These are phyloP conservation scores for Blastobotrys americana DNA, from an alignment of 805 yeast genomes.

Conservation along the genomic window DNA sequence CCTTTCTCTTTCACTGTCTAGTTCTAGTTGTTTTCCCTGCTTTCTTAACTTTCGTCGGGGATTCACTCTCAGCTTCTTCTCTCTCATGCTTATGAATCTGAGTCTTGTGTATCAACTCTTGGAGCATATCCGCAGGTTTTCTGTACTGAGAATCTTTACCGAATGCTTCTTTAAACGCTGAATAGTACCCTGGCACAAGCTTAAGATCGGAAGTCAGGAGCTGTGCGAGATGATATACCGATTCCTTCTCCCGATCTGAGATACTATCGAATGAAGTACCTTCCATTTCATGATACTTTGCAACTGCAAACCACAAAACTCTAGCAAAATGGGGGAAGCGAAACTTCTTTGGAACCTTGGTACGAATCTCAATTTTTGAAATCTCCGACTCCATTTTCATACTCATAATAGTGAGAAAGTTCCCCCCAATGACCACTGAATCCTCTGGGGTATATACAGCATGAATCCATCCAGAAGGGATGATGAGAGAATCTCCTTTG, in stretches of 20 bases:
- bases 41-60: no score
- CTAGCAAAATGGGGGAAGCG: constrained; percentile 70
- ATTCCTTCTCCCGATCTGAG: neutral
- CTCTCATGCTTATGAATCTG: no score
- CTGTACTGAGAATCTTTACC: no score
- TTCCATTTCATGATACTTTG: constrained; percentile 29
- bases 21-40: no score
- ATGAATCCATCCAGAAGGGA: constrained; percentile 93
- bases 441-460: constrained; percentile 79
- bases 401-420: constrained; percentile 62
- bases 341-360: constrained; percentile 69
- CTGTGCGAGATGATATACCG: neutral
- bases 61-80: no score
- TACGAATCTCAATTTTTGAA: constrained; percentile 52
- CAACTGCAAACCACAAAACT: constrained; percentile 62
- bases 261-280: neutral
- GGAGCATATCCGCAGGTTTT: no score
- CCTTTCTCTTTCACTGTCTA: no score
- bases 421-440: constrained; percentile 81
- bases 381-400: constrained; percentile 57
- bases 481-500: constrained; percentile 67
- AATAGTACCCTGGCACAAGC: neutral
- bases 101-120: no score
- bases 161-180: neutral
- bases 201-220: neutral